A percentile compares a stretch with the other conserved stretches of the same genome.
These are phyloP conservation scores for Russula vinacea DNA, from an alignment of 768 basidiomycete species.

Conservation along the genomic window DNA sequence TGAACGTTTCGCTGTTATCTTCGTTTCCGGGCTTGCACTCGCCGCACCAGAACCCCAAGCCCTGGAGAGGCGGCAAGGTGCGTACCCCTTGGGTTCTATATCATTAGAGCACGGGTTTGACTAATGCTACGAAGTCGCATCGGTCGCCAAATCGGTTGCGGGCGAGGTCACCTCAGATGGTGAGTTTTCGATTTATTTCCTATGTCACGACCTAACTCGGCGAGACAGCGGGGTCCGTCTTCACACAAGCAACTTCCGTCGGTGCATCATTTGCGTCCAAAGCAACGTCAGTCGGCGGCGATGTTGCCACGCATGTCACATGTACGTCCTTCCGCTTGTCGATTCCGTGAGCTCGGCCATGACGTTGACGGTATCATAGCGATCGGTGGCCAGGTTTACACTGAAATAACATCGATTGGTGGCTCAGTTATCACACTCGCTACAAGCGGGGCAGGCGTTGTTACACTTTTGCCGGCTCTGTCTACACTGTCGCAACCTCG, in stretches of 20 bases:
- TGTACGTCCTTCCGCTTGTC: conserved; percentile 14
- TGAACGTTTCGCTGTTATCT: background rate
- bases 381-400: conserved; percentile 22
- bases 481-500: conserved; percentile 26
- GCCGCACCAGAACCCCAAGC: background rate
- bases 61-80: conserved; percentile 17
- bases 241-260: conserved; percentile 7
- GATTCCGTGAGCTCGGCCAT: too few relatives aligned
- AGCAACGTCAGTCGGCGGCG: conserved; percentile 1
- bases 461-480: conserved; percentile 28
- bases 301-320: conserved; percentile 20
- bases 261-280: conserved; percentile 3
- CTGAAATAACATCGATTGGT: conserved; percentile 26
- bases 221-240: conserved; percentile 19
- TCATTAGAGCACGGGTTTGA: background rate
- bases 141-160: conserved; percentile 13
- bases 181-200: background rate
- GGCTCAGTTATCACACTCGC: conserved; percentile 28
- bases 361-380: conserved; percentile 7
- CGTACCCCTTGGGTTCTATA: background rate
- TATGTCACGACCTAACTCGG: background rate
- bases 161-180: conserved; percentile 13
- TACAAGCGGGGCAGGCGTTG: conserved; percentile 20
- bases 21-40: conserved; percentile 6
- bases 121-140: background rate